Conservation (phyloP, 371 early-diverging fungal species). For the Circinella minor region DNA sequence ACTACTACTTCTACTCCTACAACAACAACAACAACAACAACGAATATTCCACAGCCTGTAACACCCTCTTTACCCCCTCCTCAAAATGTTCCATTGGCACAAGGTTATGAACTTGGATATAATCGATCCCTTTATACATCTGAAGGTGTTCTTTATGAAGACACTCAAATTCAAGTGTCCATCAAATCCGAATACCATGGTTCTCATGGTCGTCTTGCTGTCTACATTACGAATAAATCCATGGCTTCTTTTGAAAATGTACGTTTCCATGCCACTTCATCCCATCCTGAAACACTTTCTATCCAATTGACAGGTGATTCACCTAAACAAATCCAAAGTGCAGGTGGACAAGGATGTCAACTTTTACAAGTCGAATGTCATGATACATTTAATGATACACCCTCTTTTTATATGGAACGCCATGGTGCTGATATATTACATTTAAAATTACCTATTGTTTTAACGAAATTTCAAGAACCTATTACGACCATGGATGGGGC, state of each 20-base stretch:
- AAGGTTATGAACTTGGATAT: slow-evolving; percentile 63
- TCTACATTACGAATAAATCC: slow-evolving; percentile 90
- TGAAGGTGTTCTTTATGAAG: slow-evolving; percentile 93
- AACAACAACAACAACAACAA: not conserved
- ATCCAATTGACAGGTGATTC: not conserved
- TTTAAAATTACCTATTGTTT: slow-evolving; percentile 77
- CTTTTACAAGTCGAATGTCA: slow-evolving; percentile 75
- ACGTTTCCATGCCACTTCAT: slow-evolving; percentile 23
- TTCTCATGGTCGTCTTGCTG: slow-evolving; percentile 82
- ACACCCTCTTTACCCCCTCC: not conserved
- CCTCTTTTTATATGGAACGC: slow-evolving; percentile 69
- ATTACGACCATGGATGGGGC: slow-evolving; percentile 70
- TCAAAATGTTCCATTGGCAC: slow-evolving; percentile 41
- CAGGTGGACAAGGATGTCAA: slow-evolving; percentile 76
- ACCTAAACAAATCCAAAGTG: slow-evolving; percentile 20
- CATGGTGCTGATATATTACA: slow-evolving; percentile 51
- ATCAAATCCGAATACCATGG: slow-evolving; percentile 89
- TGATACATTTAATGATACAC: slow-evolving; percentile 59
- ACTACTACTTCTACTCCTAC: too few species aligned
- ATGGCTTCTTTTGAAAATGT: slow-evolving; percentile 26
- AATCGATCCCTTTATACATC: slow-evolving; percentile 62
- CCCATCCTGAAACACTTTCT: slow-evolving; percentile 10
- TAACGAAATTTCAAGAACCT: slow-evolving; percentile 89
- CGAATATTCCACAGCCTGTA: too few species aligned
- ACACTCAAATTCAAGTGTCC: slow-evolving; percentile 83